Evolutionary conservation across 116 monocot genomes (phyloP).

Genomic region (Zostera marina): DNA sequence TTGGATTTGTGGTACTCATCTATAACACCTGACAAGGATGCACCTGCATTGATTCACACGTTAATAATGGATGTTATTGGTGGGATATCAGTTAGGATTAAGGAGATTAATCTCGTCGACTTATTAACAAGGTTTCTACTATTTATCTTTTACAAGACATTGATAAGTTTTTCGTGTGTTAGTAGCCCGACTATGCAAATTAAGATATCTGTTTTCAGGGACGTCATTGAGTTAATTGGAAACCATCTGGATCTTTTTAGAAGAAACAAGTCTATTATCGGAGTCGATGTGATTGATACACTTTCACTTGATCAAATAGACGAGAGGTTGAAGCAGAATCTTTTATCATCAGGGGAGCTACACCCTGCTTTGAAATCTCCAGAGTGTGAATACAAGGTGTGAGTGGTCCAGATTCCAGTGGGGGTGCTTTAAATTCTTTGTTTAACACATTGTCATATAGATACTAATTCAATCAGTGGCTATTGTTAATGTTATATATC

Average conservation of each 20-base stretch:
- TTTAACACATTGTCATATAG: conserved; percentile 1
- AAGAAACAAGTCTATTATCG: conserved; percentile 66
- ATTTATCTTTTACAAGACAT: background rate
- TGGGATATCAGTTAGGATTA: conserved; percentile 68
- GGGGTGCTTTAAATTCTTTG: conserved; percentile 2
- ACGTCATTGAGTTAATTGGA: conserved; percentile 73
- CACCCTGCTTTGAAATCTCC: conserved; percentile 86
- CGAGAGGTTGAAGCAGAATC: conserved; percentile 61
- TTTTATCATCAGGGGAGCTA: conserved; percentile 59
- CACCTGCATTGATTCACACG: conserved; percentile 48
- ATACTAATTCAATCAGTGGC: background rate
- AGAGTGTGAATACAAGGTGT: conserved; percentile 82
- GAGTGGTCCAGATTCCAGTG: too few species aligned
- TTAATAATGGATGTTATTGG: conserved; percentile 79
- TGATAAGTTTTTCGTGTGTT: background rate
- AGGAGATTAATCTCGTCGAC: conserved; percentile 78
- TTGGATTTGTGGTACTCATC: conserved; percentile 87
- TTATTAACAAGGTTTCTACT: conserved; percentile 78
- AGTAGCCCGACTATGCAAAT: conserved; percentile 8
- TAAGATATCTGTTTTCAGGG: conserved; percentile 25
- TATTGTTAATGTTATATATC: background rate
- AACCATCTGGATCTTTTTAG: conserved; percentile 78
- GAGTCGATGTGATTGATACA: conserved; percentile 65
- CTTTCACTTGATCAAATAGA: conserved; percentile 88
- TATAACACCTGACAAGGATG: conserved; percentile 84